Evolutionary conservation across 345 rosid species (phyloP).

Genomic region (Camelina neglecta): DNA sequence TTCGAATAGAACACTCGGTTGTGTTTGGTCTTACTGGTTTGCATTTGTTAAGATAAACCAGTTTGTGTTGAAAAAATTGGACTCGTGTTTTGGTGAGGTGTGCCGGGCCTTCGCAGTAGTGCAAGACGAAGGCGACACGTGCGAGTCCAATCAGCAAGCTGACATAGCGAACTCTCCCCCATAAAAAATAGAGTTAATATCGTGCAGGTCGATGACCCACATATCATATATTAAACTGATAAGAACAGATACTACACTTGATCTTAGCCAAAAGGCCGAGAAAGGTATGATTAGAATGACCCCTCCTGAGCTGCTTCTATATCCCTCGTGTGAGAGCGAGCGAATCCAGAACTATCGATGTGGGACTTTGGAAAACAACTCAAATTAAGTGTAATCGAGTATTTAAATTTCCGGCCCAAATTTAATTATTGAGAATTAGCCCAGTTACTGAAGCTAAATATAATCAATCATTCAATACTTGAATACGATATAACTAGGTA

Average conservation of each 20-base stretch:
- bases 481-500: too few relatives aligned
- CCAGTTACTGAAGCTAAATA: neutral
- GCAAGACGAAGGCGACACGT: neutral
- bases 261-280: conserved; percentile 72
- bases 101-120: conserved; percentile 2
- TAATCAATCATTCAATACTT: too few relatives aligned
- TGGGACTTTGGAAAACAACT: neutral
- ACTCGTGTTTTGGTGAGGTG: neutral
- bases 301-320: neutral
- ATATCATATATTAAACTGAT: conserved; percentile 58
- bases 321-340: neutral
- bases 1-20: too few relatives aligned
- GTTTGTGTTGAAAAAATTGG: neutral
- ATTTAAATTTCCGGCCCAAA: neutral
- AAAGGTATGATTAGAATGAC: conserved; percentile 41
- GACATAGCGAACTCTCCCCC: neutral
- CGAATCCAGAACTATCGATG: neutral
- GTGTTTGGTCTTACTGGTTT: neutral
- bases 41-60: neutral
- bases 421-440: neutral
- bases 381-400: neutral
- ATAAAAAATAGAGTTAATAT: conserved; percentile 21
- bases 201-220: neutral
- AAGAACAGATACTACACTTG: conserved; percentile 45
- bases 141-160: conserved; percentile 16